Evolutionary conservation across 2,329 filamentous ascomycete species (phyloP).

Genomic region (Penicillium freii): DNA sequence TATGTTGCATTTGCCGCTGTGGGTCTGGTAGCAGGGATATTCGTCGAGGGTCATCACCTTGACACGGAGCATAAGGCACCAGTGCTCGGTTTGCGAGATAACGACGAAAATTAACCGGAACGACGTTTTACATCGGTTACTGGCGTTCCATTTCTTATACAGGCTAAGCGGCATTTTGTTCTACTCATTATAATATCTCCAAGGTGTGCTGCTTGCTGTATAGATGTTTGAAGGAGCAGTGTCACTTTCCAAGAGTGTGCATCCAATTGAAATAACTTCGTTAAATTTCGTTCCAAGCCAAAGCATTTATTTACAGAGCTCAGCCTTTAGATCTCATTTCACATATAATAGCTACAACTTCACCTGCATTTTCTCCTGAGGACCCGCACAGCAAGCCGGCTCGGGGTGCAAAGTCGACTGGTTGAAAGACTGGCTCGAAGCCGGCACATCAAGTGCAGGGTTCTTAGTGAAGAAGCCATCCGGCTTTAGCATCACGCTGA

Average conservation of each 20-base stretch:
- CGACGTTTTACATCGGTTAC: no score
- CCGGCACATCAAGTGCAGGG: constrained; percentile 49
- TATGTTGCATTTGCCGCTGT: background rate
- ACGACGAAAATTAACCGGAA: no score
- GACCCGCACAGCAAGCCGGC: constrained; percentile 24
- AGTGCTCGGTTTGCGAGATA: background rate
- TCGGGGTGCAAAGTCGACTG: constrained; percentile 37
- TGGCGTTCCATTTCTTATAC: no score
- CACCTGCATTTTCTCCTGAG: constrained; percentile 22
- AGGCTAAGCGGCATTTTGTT: no score
- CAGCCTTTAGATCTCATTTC: background rate
- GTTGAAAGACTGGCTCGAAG: constrained; percentile 41
- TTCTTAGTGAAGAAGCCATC: constrained; percentile 54
- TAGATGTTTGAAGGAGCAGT: background rate
- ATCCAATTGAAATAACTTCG: background rate
- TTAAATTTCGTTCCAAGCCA: background rate
- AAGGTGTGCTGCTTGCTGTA: background rate
- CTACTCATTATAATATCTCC: background rate
- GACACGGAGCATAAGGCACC: background rate
- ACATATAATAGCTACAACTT: constrained; percentile 25
- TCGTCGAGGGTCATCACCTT: background rate
- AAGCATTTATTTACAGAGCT: background rate
- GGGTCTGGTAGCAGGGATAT: background rate
- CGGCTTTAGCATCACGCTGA: constrained; percentile 49
- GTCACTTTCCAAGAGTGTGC: background rate